phyloP scores from a whole-genome alignment of 2,329 filamentous ascomycete genomes.

The Aspergillus texensis region DNA sequence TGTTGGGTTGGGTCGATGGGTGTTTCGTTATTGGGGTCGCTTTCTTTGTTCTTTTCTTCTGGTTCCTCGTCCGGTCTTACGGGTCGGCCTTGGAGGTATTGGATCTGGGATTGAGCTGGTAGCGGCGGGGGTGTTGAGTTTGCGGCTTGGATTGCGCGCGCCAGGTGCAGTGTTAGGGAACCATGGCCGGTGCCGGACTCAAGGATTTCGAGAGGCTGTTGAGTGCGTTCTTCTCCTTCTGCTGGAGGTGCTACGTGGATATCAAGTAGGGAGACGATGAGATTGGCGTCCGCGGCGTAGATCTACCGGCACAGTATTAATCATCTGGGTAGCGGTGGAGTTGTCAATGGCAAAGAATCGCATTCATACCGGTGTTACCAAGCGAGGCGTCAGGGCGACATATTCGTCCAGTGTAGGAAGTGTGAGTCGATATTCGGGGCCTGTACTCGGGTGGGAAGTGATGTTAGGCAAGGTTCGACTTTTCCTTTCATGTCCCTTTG shows the following conservation, averaged over 20 bases:
- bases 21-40: slow-evolving; percentile 11
- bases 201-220: slow-evolving; percentile 68
- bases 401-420: slow-evolving; percentile 74
- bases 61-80: slow-evolving; percentile 25
- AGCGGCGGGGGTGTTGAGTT: slow-evolving; percentile 59
- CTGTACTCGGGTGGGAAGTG: slow-evolving; percentile 25
- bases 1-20: slow-evolving; percentile 28
- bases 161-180: slow-evolving; percentile 73
- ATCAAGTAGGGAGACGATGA: slow-evolving; percentile 77
- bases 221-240: slow-evolving; percentile 26
- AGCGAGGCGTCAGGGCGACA: slow-evolving; percentile 65
- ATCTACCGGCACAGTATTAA: slow-evolving; percentile 52
- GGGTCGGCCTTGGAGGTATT: slow-evolving; percentile 30
- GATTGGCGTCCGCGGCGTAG: slow-evolving; percentile 73
- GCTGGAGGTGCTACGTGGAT: slow-evolving; percentile 60
- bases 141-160: slow-evolving; percentile 73
- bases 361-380: slow-evolving; percentile 71
- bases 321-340: not conserved
- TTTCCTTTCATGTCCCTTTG: not conserved
- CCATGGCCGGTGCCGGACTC: slow-evolving; percentile 88
- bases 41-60: not conserved
- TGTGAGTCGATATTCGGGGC: slow-evolving; percentile 58
- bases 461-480: not conserved
- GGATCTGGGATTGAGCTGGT: slow-evolving; percentile 38
- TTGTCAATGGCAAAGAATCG: not conserved